Conservation (phyloP, 176 grass and related monocot genomes). For the Eragrostis curvula region DNA sequence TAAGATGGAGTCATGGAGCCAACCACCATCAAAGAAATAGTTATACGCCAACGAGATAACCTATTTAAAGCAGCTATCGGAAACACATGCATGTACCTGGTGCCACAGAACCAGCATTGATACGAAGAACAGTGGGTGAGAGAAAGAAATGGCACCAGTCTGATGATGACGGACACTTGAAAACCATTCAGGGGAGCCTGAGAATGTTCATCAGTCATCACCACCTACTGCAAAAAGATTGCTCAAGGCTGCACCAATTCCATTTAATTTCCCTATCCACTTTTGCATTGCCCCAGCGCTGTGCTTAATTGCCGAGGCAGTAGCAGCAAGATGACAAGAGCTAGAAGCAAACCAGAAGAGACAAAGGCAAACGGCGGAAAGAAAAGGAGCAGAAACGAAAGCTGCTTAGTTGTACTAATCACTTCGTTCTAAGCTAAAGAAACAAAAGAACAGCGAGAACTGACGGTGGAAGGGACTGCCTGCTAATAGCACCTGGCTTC, state of each 20-base stretch:
- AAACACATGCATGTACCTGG: constrained; percentile 45
- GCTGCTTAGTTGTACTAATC: not conserved
- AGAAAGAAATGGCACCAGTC: constrained; percentile 16
- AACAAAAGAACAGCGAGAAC: constrained; percentile 39
- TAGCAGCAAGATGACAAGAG: constrained; percentile 48
- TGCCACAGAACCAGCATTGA: constrained; percentile 31
- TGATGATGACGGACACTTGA: not conserved
- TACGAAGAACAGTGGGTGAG: not conserved
- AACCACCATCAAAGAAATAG: constrained; percentile 30
- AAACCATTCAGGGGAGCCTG: constrained; percentile 30
- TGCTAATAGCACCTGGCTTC: constrained; percentile 28
- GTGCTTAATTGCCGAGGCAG: constrained; percentile 36
- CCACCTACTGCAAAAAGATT: constrained; percentile 24
- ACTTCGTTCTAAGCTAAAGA: constrained; percentile 27
- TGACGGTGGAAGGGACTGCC: constrained; percentile 2
- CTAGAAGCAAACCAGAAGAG: constrained; percentile 41
- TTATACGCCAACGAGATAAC: not conserved
- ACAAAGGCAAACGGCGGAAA: constrained; percentile 41
- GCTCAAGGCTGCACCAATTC: constrained; percentile 13
- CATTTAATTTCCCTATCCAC: constrained; percentile 43
- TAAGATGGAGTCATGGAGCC: constrained; percentile 7
- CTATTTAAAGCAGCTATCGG: constrained; percentile 19
- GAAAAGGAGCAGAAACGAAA: not conserved
- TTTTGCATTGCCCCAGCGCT: not conserved
- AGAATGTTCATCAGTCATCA: constrained; percentile 41